Conservation (phyloP, 106 monocot species). For the Dendrobium nobile region DNA sequence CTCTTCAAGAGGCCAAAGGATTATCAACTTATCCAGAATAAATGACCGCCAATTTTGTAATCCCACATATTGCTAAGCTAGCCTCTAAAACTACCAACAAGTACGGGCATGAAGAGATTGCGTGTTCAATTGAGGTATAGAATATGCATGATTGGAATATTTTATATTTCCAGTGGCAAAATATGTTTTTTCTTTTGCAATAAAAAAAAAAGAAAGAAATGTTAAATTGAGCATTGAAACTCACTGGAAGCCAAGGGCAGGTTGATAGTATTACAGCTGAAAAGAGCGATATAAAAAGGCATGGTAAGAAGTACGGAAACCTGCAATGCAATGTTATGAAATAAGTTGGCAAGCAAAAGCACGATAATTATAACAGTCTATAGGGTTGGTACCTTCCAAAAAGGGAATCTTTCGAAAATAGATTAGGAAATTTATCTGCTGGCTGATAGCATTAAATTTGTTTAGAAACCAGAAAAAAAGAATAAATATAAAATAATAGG, state of each 20-base stretch:
- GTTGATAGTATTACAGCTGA: background rate
- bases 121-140: background rate
- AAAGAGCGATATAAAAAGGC: constrained; percentile 10
- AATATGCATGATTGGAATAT: background rate
- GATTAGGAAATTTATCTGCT: constrained; percentile 11
- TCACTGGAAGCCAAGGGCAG: constrained; percentile 12
- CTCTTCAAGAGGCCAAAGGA: too few species aligned
- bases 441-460: background rate
- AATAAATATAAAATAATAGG: background rate
- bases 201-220: background rate
- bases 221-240: background rate
- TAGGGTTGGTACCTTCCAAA: background rate
- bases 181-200: background rate
- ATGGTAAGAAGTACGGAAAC: constrained; percentile 16
- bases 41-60: too few species aligned
- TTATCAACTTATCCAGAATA: too few species aligned
- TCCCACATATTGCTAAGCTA: too few species aligned
- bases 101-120: background rate
- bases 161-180: background rate
- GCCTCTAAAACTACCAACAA: background rate
- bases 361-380: background rate
- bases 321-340: constrained; percentile 4
- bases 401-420: constrained; percentile 9
- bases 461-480: background rate
- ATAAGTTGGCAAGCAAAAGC: background rate